Base-by-base conservation (phyloP, 2,329 filamentous ascomycete species). In the Zasmidium cellare region DNA sequence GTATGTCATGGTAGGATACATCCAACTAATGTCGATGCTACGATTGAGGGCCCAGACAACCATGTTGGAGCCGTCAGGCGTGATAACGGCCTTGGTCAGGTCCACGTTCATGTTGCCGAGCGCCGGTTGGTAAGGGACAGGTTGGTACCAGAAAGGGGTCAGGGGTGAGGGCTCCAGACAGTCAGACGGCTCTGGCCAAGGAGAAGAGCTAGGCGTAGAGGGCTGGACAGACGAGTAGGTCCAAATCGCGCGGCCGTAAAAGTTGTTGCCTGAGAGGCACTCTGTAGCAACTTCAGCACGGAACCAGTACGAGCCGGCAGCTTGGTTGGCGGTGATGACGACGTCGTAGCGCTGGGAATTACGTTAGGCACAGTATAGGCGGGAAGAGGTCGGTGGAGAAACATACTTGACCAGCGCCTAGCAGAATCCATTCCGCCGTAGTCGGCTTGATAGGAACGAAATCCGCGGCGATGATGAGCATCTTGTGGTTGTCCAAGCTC, bases 341-440 rank as follows among this genome's bases (percentile, higher is more conserved):
- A 81, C 70, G 59, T 82, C 79, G 62, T 69, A 71, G 60, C 75
- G 69, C 65, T 87, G 84, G 47, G 81, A 14, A 31, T 7, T 7
- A 14, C 7, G 28, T 31, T 31, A 31, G 28, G 28, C 28, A 31
- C 28, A 7, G 28, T 7, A 14, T 31, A 31, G 28, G 28, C 7
- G 7, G 28, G 14, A 31, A 7, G 28, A 14, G 14, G 28, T 7
- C 14, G 28, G 28, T 31, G n/a, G n/a, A n/a, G n/a, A n/a, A n/a
- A 31, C 28, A 7, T 7, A 31, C 28, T 31, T 87, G 84, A 47
- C 81, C 82, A 46, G 87, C 77, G 28, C 80, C 84, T 16, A 89
- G 75, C 86, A 76, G 69, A 14, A 78, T 55, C 3, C 74, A 65
- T 14, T 67, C 69, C 0, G 73, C 71, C 5, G 67, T 65, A 64